Conservation (phyloP, 192 early-diverging fungal species). For the Coemansia sp. region DNA sequence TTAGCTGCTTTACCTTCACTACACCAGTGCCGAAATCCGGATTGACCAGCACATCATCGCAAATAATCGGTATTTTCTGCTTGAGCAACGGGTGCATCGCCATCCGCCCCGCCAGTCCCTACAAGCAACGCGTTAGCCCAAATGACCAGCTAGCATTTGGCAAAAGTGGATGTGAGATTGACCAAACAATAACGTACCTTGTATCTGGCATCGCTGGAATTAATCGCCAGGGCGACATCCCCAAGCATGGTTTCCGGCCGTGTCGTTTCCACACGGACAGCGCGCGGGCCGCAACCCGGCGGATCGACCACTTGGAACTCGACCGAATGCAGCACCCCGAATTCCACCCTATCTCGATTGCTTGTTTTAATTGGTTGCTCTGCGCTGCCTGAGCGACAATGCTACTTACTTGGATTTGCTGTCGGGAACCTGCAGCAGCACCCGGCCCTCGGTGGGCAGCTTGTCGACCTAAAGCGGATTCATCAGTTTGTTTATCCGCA, state of each 20-base stretch:
- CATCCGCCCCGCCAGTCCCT: conserved; percentile 63
- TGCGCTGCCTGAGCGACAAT: not conserved
- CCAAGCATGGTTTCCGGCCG: conserved; percentile 98
- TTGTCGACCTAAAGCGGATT: conserved; percentile 66
- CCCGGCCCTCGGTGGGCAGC: conserved; percentile 68
- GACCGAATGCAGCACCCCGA: conserved; percentile 89
- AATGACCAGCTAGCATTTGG: no score
- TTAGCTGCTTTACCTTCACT: conserved; percentile 68
- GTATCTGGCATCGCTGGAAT: conserved; percentile 84
- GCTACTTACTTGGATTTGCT: conserved; percentile 60
- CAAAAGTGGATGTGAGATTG: not conserved
- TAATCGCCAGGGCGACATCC: conserved; percentile 91
- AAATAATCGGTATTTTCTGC: conserved; percentile 78
- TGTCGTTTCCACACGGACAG: conserved; percentile 91
- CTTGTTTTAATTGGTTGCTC: not conserved
- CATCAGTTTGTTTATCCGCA: conserved; percentile 1
- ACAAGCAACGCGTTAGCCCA: conserved; percentile 1
- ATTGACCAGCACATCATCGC: conserved; percentile 80
- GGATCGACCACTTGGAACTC: conserved; percentile 81
- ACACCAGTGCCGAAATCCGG: conserved; percentile 92
- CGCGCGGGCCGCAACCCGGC: conserved; percentile 46
- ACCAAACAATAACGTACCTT: conserved; percentile 47
- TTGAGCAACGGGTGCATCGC: conserved; percentile 82
- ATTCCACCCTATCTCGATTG: conserved; percentile 78
- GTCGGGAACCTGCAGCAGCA: conserved; percentile 73